These are phyloP conservation scores for Plantago rigida DNA, from an alignment of 305 asterid species.

Conservation along the genomic window DNA sequence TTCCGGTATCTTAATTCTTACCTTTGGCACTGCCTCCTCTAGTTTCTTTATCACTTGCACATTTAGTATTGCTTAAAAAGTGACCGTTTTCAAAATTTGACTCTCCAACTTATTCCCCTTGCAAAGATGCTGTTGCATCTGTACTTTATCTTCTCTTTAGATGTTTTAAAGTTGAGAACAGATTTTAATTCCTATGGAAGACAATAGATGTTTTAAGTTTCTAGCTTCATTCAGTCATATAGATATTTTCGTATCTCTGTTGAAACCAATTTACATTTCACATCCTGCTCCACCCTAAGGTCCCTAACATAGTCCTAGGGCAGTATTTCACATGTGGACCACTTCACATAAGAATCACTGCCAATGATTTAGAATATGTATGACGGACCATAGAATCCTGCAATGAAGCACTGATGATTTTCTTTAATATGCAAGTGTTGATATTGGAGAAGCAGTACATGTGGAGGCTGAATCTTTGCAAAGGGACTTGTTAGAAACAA, in stretches of 20 bases:
- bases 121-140: conserved; percentile 10
- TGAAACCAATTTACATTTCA: neutral
- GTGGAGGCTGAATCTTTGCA: conserved; percentile 60
- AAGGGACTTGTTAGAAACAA: conserved; percentile 68
- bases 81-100: conserved; percentile 1
- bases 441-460: conserved; percentile 65
- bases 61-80: conserved; percentile 2
- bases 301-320: conserved; percentile 5
- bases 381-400: conserved; percentile 16
- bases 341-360: conserved; percentile 18
- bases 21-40: conserved; percentile 14
- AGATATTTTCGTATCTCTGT: conserved; percentile 10
- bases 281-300: conserved; percentile 9
- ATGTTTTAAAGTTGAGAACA: conserved; percentile 10
- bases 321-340: too few species aligned
- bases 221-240: conserved; percentile 2
- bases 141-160: conserved; percentile 6
- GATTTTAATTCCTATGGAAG: neutral
- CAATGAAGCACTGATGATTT: conserved; percentile 24
- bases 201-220: conserved; percentile 2
- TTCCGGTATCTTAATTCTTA: conserved; percentile 47
- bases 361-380: conserved; percentile 14
- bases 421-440: conserved; percentile 50
- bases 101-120: conserved; percentile 3
- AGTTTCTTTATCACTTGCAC: conserved; percentile 22